These are phyloP conservation scores for Cymbidium sinense DNA, from an alignment of 106 monocot genomes.

Conservation along the genomic window DNA sequence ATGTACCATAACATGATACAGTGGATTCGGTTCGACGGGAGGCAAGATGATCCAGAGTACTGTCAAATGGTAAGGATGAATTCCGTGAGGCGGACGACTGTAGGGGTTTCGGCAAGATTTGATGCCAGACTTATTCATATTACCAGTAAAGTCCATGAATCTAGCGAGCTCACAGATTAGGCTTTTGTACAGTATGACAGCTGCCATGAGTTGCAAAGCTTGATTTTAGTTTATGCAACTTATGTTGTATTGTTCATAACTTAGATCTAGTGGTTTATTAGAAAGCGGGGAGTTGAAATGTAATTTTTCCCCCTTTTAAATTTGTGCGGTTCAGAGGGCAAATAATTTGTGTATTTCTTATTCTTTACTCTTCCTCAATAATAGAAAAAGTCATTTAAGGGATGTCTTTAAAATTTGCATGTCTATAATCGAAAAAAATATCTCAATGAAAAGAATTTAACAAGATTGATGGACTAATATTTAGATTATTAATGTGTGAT, in stretches of 20 bases:
- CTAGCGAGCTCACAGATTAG: background rate
- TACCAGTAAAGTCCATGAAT: slow-evolving; percentile 4
- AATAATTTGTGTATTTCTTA: background rate
- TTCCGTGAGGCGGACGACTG: slow-evolving; percentile 54
- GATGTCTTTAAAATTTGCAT: too few relatives aligned
- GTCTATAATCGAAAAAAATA: too few relatives aligned
- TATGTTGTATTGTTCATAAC: background rate
- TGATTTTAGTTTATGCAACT: too few relatives aligned
- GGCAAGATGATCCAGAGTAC: slow-evolving; percentile 58
- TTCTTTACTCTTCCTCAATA: background rate
- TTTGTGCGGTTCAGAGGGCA: background rate
- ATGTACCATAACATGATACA: slow-evolving; percentile 93
- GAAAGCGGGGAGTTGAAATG: background rate
- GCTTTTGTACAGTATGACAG: background rate
- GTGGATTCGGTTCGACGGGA: slow-evolving; percentile 58
- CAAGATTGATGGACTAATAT: too few relatives aligned
- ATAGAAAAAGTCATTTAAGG: too few relatives aligned
- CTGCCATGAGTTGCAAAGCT: background rate
- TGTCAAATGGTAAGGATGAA: slow-evolving; percentile 53
- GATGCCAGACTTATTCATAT: slow-evolving; percentile 46
- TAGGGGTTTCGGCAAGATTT: slow-evolving; percentile 66
- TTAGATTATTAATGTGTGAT: too few relatives aligned
- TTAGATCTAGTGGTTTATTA: background rate
- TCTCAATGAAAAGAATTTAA: too few relatives aligned
- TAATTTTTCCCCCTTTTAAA: background rate